These are phyloP conservation scores for Terfezia boudieri DNA, from an alignment of 495 filamentous ascomycete species.

Conservation along the genomic window DNA sequence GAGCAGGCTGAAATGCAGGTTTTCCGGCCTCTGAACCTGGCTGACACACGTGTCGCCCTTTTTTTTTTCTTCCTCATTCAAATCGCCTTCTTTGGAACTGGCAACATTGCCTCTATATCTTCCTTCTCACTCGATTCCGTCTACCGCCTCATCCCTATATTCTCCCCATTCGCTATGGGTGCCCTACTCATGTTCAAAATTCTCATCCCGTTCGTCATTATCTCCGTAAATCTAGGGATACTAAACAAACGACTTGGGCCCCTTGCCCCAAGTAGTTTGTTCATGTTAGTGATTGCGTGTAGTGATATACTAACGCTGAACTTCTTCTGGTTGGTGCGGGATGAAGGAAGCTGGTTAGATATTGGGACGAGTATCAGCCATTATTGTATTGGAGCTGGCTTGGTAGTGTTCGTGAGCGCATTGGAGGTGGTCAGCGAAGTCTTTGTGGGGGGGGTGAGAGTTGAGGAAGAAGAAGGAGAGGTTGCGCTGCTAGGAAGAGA, in stretches of 20 bases:
- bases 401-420: slow-evolving; percentile 77
- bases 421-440: slow-evolving; percentile 70
- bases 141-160: slow-evolving; percentile 74
- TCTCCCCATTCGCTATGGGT: slow-evolving; percentile 80
- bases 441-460: slow-evolving; percentile 62
- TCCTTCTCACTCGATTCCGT: slow-evolving; percentile 83
- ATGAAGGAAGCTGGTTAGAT: slow-evolving; percentile 92
- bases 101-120: slow-evolving; percentile 86
- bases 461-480: slow-evolving; percentile 25
- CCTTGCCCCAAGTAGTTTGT: slow-evolving; percentile 57
- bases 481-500: slow-evolving; percentile 8
- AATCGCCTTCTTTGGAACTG: slow-evolving; percentile 90
- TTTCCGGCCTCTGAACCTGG: slow-evolving; percentile 53
- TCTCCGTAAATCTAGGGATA: slow-evolving; percentile 82
- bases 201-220: slow-evolving; percentile 79
- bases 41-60: slow-evolving; percentile 65
- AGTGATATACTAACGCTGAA: slow-evolving; percentile 84
- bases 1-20: slow-evolving; percentile 21
- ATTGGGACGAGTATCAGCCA: slow-evolving; percentile 92
- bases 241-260: slow-evolving; percentile 58
- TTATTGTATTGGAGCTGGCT: slow-evolving; percentile 70
- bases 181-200: slow-evolving; percentile 76
- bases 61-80: slow-evolving; percentile 93
- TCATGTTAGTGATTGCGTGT: slow-evolving; percentile 85
- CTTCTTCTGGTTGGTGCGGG: slow-evolving; percentile 93